Evolutionary conservation across 2,329 filamentous ascomycete genomes (phyloP), one percentile per base, ranked within the genome.

Genomic region (Alternaria rosae): DNA sequence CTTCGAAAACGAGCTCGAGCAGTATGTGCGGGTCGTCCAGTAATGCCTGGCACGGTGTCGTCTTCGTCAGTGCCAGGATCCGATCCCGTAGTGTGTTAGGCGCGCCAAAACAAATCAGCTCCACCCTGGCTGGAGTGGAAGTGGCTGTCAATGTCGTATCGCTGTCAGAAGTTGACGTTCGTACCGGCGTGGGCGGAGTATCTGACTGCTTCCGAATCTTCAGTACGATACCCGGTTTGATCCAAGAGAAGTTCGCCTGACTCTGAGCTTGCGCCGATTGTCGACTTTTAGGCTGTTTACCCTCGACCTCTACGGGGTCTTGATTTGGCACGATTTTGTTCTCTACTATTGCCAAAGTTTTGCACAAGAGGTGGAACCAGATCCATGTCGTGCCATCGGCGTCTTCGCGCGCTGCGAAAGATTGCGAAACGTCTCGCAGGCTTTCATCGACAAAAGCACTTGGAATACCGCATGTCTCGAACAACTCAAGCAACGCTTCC

Each of bases 361-460:
- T 76, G 28, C 66, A 70, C n/a, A 78, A 62, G 28, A 74, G 68
- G 47, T 78, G 75, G 28, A 76, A 75, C 73, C 74, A 77, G 1
- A 70, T 56, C 23, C 65, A 69, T 6, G 51, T 53, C 6, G 67
- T 69, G 5, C 64, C 66, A 43, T 70, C 58, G 2, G 57, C 54
- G 26, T 71, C 67, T 32, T 54, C 65, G 17, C 62, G 64, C 11
- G 59, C 63, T n/a, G 72, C 71, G 47, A 76, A 76, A 0, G 74
- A 75, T 21, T 74, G 70, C 20, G 74, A 72, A 13, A 72, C 68
- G n/a, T 57, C 59, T 23, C 74, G 68, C 9, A 72, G 47, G 12
- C 74, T 59, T 43, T 76, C 75, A 1, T 66, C 61, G 0, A 76
- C 43, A 26, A 76, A 77, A 0, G 67, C 65, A 12, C 66, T 69